Evolutionary conservation across 495 filamentous ascomycete species (phyloP), one percentile per base, ranked within the genome.

Genomic region (Lindgomyces ingoldianus): DNA sequence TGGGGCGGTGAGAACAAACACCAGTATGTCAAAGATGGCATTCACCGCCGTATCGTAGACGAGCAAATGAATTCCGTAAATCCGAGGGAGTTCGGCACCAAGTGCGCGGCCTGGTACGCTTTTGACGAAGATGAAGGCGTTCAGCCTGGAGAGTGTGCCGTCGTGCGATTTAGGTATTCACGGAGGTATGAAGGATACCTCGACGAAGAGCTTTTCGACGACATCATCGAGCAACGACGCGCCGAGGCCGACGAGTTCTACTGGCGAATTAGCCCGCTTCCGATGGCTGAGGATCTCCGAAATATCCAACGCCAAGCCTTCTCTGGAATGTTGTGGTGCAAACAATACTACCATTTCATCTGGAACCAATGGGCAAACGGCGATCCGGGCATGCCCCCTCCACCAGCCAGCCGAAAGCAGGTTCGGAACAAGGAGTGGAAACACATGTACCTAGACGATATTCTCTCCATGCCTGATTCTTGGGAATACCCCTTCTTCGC

Each of bases 401-500:
- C 93, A 48, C 93, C 93, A 0, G 80, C 88, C 3, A 84, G 84
- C 12, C 81, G 93, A 45, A 96, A 94, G 73, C 80, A 82, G 1
- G 82, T 98, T 50, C 86, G 93, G 44, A 98, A 97, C 70, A 78
- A 85, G 33, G 84, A 93, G 45, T 98, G 93, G 93, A 93, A 88
- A 69, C 93, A 98, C 73, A 81, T 98, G 77, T 81, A 96, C 71
- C 84, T 96, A 59, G 93, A 98, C 70, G 93, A 97, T 70, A 89
- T 98, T 44, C 78, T 98, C 1, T 96, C 92, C 0, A 97, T 98
- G 93, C 93, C 93, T 4, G 93, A 98, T 70, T 96, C 91, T 0
- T 98, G 93, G 93, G 93, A 98, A 71, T 98, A 98, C 72, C 93
- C 93, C 0, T 98, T 98, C 81, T 98, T 98, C 74, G 93, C 93